Percentiles rank a stretch among this genome's conserved stretches.
These are phyloP conservation scores for Cornus florida DNA, from an alignment of 148 eudicot genomes.

Conservation along the genomic window DNA sequence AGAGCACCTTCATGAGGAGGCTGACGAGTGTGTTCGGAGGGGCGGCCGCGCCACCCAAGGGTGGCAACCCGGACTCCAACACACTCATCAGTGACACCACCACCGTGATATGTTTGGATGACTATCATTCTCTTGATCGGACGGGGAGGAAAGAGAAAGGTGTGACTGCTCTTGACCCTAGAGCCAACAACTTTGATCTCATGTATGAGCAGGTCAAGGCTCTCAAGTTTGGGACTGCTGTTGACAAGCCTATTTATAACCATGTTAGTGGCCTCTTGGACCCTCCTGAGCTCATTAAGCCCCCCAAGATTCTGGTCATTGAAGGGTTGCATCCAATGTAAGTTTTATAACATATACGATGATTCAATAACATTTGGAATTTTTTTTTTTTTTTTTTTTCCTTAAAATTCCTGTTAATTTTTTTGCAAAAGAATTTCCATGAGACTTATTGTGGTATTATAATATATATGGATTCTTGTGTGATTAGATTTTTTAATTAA, in stretches of 20 bases:
- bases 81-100: conserved; percentile 89
- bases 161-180: conserved; percentile 93
- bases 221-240: conserved; percentile 64
- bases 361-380: too few species aligned
- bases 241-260: conserved; percentile 90
- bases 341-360: too few species aligned
- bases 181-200: conserved; percentile 86
- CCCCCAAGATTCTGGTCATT: conserved; percentile 96
- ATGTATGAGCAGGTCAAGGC: conserved; percentile 99
- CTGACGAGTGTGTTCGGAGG: conserved; percentile 95
- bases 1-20: conserved; percentile 96
- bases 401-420: too few species aligned
- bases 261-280: conserved; percentile 91
- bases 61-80: conserved; percentile 95
- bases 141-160: conserved; percentile 89
- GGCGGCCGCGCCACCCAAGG: conserved; percentile 87
- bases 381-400: too few species aligned
- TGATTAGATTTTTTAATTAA: too few species aligned
- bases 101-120: conserved; percentile 92
- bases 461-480: too few species aligned
- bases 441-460: too few species aligned
- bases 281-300: conserved; percentile 88
- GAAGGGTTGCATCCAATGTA: conserved; percentile 98
- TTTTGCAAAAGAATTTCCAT: too few species aligned
- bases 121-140: conserved; percentile 87